phyloP scores from a whole-genome alignment of 805 yeast species.

The Teunomyces lycoperdinae region DNA sequence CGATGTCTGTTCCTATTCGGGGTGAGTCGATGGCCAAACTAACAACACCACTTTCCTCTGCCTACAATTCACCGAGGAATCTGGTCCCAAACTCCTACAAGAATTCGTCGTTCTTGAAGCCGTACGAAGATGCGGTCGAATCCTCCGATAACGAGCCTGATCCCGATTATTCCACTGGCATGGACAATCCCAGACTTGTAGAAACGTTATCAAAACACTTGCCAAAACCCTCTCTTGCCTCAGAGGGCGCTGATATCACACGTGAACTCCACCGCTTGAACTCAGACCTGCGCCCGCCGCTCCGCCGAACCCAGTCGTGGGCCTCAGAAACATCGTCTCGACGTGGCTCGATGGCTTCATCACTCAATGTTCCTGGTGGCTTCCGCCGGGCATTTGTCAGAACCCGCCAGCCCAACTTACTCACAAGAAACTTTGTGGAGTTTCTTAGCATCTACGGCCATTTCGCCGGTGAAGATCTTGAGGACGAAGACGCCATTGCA shows the following conservation, averaged over 20 bases:
- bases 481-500: conserved; percentile 59
- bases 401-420: conserved; percentile 40
- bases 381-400: conserved; percentile 67
- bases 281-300: conserved; percentile 4
- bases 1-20: conserved; percentile 10
- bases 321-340: conserved; percentile 29
- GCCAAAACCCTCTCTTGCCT: conserved; percentile 32
- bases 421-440: conserved; percentile 73
- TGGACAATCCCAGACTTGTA: conserved; percentile 31
- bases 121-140: conserved; percentile 1
- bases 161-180: conserved; percentile 15
- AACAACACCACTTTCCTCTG: conserved; percentile 10
- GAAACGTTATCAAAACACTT: conserved; percentile 36
- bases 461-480: conserved; percentile 81
- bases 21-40: conserved; percentile 31
- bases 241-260: conserved; percentile 52
- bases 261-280: conserved; percentile 41
- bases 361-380: conserved; percentile 77
- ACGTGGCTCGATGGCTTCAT: conserved; percentile 64
- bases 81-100: conserved; percentile 13
- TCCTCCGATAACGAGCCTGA: conserved; percentile 8
- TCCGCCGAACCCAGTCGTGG: conserved; percentile 16
- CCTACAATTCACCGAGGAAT: conserved; percentile 20
- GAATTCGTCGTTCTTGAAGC: background rate
- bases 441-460: conserved; percentile 79